Percentiles rank a stretch among this genome's conserved stretches.
These are phyloP conservation scores for Colletotrichum noveboracense DNA, from an alignment of 2,329 filamentous ascomycete genomes.

Conservation along the genomic window DNA sequence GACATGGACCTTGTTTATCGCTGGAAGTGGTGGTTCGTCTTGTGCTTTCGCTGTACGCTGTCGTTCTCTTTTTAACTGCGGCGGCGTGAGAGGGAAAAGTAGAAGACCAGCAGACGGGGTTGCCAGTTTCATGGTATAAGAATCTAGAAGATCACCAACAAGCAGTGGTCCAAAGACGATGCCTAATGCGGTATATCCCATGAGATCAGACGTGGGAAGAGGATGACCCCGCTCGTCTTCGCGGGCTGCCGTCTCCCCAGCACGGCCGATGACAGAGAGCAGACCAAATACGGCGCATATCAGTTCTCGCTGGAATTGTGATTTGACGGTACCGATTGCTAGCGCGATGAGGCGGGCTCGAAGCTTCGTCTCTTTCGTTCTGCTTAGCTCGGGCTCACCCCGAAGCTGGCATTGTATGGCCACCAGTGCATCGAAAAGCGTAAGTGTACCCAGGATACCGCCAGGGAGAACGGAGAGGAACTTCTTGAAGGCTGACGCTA, in stretches of 20 bases:
- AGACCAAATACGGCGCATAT: constrained; percentile 73
- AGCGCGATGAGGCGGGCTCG: constrained; percentile 71
- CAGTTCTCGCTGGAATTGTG: constrained; percentile 64
- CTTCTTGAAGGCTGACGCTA: constrained; percentile 71
- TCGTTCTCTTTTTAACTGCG: constrained; percentile 44
- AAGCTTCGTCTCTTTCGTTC: constrained; percentile 60
- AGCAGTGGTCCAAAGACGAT: constrained; percentile 71
- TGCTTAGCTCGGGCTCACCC: constrained; percentile 54
- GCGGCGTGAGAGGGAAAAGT: constrained; percentile 47
- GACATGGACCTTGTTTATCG: constrained; percentile 61
- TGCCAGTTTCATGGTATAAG: constrained; percentile 53
- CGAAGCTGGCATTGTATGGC: constrained; percentile 63
- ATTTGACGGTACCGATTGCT: constrained; percentile 64
- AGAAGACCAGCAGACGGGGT: constrained; percentile 45
- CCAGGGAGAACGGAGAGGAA: constrained; percentile 68
- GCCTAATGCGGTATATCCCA: constrained; percentile 68
- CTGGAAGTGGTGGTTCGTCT: constrained; percentile 29
- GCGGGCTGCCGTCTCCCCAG: constrained; percentile 57
- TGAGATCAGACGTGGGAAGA: constrained; percentile 61
- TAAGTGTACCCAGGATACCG: constrained; percentile 68
- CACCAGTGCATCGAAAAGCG: constrained; percentile 66
- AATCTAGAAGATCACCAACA: constrained; percentile 60
- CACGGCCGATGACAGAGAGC: constrained; percentile 63
- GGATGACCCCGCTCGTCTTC: constrained; percentile 58
- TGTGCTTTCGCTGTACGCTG: constrained; percentile 31